A percentile compares a stretch with the other conserved stretches of the same genome.
phyloP scores from a whole-genome alignment of 1,139 yeast genomes.

The Diutina siamensis region DNA sequence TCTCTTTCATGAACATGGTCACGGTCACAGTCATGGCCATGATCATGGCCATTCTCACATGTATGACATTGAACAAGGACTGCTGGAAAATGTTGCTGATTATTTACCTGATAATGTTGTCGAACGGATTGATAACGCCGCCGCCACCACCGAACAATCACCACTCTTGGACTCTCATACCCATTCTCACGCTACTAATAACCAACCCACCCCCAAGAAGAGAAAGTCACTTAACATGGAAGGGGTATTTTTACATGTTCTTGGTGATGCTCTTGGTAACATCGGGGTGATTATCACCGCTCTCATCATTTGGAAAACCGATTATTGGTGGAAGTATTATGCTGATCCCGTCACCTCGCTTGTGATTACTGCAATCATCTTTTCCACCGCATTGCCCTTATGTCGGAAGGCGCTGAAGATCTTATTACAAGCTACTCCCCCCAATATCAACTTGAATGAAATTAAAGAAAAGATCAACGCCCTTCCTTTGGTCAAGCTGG shows the following conservation, averaged over 20 bases:
- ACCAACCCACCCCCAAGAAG: constrained; percentile 15
- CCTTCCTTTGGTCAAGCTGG: constrained; percentile 65
- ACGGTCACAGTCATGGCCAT: constrained; percentile 35
- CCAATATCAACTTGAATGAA: constrained; percentile 61
- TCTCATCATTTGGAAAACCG: constrained; percentile 85
- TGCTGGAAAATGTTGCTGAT: constrained; percentile 19
- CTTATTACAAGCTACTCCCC: constrained; percentile 86
- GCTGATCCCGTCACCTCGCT: constrained; percentile 81
- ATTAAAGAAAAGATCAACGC: constrained; percentile 57
- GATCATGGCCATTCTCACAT: background rate
- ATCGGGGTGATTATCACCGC: constrained; percentile 90
- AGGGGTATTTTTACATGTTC: constrained; percentile 88
- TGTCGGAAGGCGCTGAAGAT: constrained; percentile 83
- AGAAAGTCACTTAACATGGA: constrained; percentile 81
- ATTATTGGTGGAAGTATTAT: constrained; percentile 77
- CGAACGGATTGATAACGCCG: constrained; percentile 21
- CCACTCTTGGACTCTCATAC: constrained; percentile 17
- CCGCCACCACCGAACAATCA: constrained; percentile 14
- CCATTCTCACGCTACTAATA: constrained; percentile 9
- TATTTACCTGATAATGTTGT: constrained; percentile 31
- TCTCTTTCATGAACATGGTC: constrained; percentile 87
- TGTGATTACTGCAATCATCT: constrained; percentile 76
- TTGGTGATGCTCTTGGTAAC: constrained; percentile 95
- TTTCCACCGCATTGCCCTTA: constrained; percentile 83
- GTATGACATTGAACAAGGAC: constrained; percentile 7